A percentile compares a stretch with the other conserved stretches of the same genome.
These are phyloP conservation scores for Parathielavia appendiculata DNA, from an alignment of 495 filamentous ascomycete species.

Conservation along the genomic window DNA sequence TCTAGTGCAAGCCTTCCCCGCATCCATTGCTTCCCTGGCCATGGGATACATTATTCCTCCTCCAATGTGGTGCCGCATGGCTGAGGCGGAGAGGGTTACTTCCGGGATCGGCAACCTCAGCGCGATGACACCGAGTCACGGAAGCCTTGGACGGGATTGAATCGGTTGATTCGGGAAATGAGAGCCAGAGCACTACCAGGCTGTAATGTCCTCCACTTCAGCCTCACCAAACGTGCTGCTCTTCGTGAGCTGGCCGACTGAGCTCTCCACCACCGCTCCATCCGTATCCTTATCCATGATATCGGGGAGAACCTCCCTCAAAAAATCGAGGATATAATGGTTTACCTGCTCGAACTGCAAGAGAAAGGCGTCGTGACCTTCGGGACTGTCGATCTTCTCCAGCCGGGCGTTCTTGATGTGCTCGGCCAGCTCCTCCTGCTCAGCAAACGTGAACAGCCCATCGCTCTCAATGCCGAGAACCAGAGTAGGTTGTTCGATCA, in stretches of 20 bases:
- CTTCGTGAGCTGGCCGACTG: slow-evolving; percentile 56
- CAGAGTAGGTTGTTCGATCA: slow-evolving; percentile 80
- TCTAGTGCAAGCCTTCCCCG: background rate
- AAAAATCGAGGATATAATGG: slow-evolving; percentile 73
- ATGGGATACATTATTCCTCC: background rate
- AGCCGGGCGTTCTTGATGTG: slow-evolving; percentile 74
- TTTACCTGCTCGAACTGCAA: slow-evolving; percentile 98
- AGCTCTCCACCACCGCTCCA: slow-evolving; percentile 40
- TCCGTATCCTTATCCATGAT: slow-evolving; percentile 66
- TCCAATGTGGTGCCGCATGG: background rate
- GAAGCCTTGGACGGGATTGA: background rate
- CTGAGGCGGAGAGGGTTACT: background rate
- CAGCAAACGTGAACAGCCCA: slow-evolving; percentile 91
- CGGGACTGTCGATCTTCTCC: slow-evolving; percentile 82
- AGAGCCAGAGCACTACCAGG: slow-evolving; percentile 58
- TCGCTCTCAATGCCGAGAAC: slow-evolving; percentile 92
- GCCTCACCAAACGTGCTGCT: slow-evolving; percentile 89
- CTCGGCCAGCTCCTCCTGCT: slow-evolving; percentile 85
- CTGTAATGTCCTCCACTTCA: slow-evolving; percentile 95
- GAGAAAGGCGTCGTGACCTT: slow-evolving; percentile 95
- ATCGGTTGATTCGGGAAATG: background rate
- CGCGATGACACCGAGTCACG: background rate
- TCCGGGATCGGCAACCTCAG: background rate
- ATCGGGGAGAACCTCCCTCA: slow-evolving; percentile 75
- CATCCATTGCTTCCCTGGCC: background rate